These are phyloP conservation scores for Acanthamoeba castellanii DNA, from an alignment of 208 protist species.

Conservation along the genomic window DNA sequence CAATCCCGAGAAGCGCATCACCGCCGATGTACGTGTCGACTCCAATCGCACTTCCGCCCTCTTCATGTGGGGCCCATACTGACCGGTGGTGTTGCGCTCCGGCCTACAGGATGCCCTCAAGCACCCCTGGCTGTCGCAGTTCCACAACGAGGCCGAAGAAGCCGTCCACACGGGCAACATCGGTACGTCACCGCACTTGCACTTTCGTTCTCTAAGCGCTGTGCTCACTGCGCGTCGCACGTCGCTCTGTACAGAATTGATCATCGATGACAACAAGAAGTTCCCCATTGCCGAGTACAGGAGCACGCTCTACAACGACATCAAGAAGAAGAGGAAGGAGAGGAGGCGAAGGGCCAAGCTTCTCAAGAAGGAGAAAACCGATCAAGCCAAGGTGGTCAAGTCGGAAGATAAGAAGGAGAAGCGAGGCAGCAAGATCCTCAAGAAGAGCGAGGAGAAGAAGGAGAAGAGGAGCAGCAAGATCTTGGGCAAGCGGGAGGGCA, in stretches of 20 bases:
- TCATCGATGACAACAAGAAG: conserved; percentile 95
- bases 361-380: conserved; percentile 59
- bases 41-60: not conserved
- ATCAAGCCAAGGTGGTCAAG: conserved; percentile 53
- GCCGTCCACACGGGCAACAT: conserved; percentile 77
- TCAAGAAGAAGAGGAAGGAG: conserved; percentile 74
- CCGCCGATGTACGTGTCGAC: conserved; percentile 72
- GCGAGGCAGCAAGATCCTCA: conserved; percentile 74
- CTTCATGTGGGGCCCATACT: not conserved
- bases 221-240: not conserved
- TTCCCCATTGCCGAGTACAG: conserved; percentile 95
- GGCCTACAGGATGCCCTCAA: conserved; percentile 45
- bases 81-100: not conserved
- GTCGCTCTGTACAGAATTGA: conserved; percentile 92
- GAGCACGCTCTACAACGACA: conserved; percentile 91
- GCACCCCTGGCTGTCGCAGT: conserved; percentile 69
- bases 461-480: conserved; percentile 73
- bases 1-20: conserved; percentile 96
- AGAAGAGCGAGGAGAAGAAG: conserved; percentile 76
- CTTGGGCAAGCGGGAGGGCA: conserved; percentile 64
- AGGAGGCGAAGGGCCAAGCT: conserved; percentile 59
- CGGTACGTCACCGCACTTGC: not conserved
- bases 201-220: not conserved
- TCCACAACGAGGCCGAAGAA: conserved; percentile 89
- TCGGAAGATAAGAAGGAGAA: conserved; percentile 68